phyloP scores from a whole-genome alignment of 176 grass and related monocot species.

The Carex parvula region DNA sequence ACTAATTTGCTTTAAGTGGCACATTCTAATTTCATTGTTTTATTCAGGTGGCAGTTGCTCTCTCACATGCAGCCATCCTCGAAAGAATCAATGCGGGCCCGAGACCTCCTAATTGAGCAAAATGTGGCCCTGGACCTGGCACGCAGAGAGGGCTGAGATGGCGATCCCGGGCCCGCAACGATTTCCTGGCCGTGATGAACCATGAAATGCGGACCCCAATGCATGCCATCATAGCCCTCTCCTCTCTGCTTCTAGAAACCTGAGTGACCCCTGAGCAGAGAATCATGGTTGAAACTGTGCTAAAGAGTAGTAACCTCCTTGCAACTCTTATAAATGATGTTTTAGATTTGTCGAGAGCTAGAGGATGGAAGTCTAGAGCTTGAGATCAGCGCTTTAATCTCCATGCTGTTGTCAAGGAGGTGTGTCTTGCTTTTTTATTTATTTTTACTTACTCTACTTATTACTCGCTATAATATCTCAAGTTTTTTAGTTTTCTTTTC shows the following conservation, averaged over 20 bases:
- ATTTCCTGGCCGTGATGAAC: slow-evolving; percentile 99
- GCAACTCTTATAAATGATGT: slow-evolving; percentile 93
- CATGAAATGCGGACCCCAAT: slow-evolving; percentile 98
- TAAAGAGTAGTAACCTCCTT: slow-evolving; percentile 85
- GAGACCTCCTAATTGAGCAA: slow-evolving; percentile 89
- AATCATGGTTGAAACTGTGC: slow-evolving; percentile 81
- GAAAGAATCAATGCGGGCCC: slow-evolving; percentile 98
- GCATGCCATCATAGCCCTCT: slow-evolving; percentile 92
- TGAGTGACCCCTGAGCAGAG: slow-evolving; percentile 82
- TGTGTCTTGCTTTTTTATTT: background rate
- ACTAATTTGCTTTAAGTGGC: background rate
- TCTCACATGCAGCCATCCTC: slow-evolving; percentile 91
- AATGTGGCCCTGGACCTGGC: slow-evolving; percentile 93
- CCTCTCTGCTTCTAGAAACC: slow-evolving; percentile 92
- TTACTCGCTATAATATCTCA: background rate
- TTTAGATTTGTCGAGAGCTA: slow-evolving; percentile 80
- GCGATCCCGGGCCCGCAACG: slow-evolving; percentile 86
- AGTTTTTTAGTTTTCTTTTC: background rate
- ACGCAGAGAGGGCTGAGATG: slow-evolving; percentile 80
- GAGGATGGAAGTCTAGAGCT: slow-evolving; percentile 78
- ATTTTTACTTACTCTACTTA: background rate
- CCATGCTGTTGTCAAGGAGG: slow-evolving; percentile 47
- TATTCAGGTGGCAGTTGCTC: slow-evolving; percentile 90
- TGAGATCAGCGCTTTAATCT: slow-evolving; percentile 39
- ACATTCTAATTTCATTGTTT: slow-evolving; percentile 1